Base-by-base conservation (phyloP, 2,329 filamentous ascomycete species). In the Cladosporium sp. region DNA sequence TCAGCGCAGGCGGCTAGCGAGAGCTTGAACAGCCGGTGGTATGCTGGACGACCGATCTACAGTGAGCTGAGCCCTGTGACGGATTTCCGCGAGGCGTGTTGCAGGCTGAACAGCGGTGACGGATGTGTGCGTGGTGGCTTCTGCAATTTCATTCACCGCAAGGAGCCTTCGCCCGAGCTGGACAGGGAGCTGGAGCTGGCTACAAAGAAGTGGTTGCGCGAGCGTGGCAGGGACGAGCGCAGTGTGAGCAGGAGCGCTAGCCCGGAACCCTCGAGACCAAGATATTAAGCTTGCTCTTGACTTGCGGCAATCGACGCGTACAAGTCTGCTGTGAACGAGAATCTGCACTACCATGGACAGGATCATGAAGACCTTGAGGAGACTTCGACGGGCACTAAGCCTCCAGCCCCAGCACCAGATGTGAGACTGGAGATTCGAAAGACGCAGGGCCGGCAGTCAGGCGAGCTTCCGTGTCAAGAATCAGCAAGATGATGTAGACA, bases 101-200 rank as follows among this genome's bases (percentile, higher is more conserved):
- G 94, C 77, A 84, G 94, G 56, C 81, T 97, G 24, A 99, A 99
- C 71, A 89, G 84, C 37, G 94, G 94, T 61, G 94, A 97, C 75
- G 94, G 94, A 44, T 99, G 94, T 75, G 91, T 96, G 42, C 83
- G 94, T 64, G 94, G 92, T 62, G 94, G 94, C 32, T 97, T 97
- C 80, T 99, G 94, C 82, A 99, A 99, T 75, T 99, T 99, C 75
- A 99, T 99, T 64, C 94, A 99, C 74, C 85, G 94, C 70, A 99
- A 99, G 80, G 94, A 97, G 72, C 94, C 94, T 3, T 85, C 83
- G 65, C 80, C 90, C 10, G 93, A 97, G 77, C 79, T 99, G 66
- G 94, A 99, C 61, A 80, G 88, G 62, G 94, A 99, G 66, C 75
- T 99, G 66, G 86, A 89, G 62, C 81, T 97, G 65, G 85, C 85